Evolutionary conservation across 768 basidiomycete species (phyloP).

Genomic region (Phylloporus sp.): DNA sequence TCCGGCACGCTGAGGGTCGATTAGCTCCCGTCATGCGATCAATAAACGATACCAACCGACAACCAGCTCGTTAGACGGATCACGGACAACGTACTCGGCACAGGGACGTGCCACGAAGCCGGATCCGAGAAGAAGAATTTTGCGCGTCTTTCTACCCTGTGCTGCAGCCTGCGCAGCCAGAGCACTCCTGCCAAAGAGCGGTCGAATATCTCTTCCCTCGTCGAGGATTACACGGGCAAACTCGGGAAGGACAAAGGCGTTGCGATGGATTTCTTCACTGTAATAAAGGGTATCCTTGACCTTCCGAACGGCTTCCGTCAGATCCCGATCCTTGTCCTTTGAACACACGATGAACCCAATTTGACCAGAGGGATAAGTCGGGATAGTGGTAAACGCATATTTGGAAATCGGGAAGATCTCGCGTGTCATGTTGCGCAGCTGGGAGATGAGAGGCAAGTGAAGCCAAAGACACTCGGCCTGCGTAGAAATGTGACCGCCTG

Average conservation of each 20-base stretch:
- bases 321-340: slow-evolving; percentile 64
- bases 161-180: slow-evolving; percentile 40
- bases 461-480: slow-evolving; percentile 97
- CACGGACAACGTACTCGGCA: slow-evolving; percentile 86
- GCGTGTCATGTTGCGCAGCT: slow-evolving; percentile 65
- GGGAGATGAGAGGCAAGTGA: slow-evolving; percentile 81
- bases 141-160: slow-evolving; percentile 50
- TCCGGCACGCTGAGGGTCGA: slow-evolving; percentile 70
- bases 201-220: slow-evolving; percentile 66
- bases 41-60: slow-evolving; percentile 53
- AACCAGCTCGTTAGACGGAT: slow-evolving; percentile 78
- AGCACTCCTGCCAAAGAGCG: slow-evolving; percentile 68
- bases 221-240: slow-evolving; percentile 76
- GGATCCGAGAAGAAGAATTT: slow-evolving; percentile 85
- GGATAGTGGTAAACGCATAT: slow-evolving; percentile 95
- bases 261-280: slow-evolving; percentile 72
- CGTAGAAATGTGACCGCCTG: slow-evolving; percentile 90
- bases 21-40: slow-evolving; percentile 1
- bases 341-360: slow-evolving; percentile 93
- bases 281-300: slow-evolving; percentile 79
- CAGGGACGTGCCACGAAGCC: slow-evolving; percentile 97
- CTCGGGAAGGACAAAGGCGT: slow-evolving; percentile 90
- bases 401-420: slow-evolving; percentile 76
- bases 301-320: slow-evolving; percentile 69
- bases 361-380: slow-evolving; percentile 97